Evolutionary conservation across 2,329 filamentous ascomycete genomes (phyloP).

Genomic region (Fusarium equiseti): DNA sequence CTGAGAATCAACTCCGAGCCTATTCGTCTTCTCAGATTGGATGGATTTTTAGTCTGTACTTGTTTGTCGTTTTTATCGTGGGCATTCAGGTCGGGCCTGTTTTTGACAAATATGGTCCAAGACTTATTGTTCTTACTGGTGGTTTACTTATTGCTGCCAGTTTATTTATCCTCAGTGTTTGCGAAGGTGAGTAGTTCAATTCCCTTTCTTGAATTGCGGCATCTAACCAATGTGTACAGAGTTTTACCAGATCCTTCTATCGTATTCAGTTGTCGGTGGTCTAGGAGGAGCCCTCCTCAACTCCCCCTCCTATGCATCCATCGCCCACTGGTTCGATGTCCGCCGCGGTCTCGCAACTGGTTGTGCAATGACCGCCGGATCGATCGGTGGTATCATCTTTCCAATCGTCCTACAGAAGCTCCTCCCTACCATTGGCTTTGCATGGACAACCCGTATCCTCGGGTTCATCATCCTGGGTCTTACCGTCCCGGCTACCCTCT

Average conservation of each 20-base stretch:
- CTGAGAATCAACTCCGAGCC: conserved; percentile 75
- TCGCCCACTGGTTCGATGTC: conserved; percentile 83
- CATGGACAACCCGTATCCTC: conserved; percentile 63
- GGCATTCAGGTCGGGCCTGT: conserved; percentile 85
- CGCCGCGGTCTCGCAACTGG: conserved; percentile 82
- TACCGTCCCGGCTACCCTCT: conserved; percentile 60
- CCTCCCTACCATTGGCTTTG: conserved; percentile 62
- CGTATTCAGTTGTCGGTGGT: conserved; percentile 79
- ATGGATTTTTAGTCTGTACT: conserved; percentile 89
- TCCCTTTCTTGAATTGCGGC: background rate
- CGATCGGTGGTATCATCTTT: conserved; percentile 76
- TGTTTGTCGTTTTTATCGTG: conserved; percentile 84
- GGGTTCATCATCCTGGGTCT: conserved; percentile 63
- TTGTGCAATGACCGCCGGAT: conserved; percentile 80
- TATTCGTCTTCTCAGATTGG: conserved; percentile 77
- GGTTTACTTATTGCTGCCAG: conserved; percentile 71
- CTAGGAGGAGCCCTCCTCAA: conserved; percentile 81
- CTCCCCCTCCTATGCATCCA: conserved; percentile 78
- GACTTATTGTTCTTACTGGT: conserved; percentile 73
- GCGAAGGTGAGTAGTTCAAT: conserved; percentile 54
- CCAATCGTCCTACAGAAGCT: conserved; percentile 61
- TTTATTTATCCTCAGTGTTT: conserved; percentile 76
- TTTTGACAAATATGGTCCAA: conserved; percentile 81
- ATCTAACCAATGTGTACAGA: conserved; percentile 1
- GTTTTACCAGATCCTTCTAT: conserved; percentile 85